Conservation (phyloP, 371 early-diverging fungal genomes). For the Cokeromyces recurvatus region DNA sequence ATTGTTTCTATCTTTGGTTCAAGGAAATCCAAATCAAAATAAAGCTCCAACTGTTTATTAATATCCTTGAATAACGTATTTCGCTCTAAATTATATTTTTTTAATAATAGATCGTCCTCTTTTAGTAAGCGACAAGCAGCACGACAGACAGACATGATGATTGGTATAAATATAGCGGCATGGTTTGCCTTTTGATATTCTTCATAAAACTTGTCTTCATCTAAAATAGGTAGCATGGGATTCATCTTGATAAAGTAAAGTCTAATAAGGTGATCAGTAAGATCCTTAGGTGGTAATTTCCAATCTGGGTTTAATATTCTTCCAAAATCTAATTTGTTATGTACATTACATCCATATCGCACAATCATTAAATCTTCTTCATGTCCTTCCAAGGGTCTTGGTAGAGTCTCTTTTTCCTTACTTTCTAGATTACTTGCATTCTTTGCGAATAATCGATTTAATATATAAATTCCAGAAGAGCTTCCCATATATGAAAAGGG, state of each 20-base stretch:
- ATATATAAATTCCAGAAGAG: constrained; percentile 36
- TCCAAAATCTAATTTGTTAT: constrained; percentile 7
- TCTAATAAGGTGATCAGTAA: constrained; percentile 22
- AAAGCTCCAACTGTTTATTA: constrained; percentile 3
- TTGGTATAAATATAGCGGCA: constrained; percentile 1
- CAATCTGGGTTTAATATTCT: constrained; percentile 16
- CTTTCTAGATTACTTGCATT: neutral
- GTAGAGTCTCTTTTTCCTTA: constrained; percentile 5
- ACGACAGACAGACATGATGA: constrained; percentile 22
- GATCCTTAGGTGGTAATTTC: constrained; percentile 28
- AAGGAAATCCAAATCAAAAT: constrained; percentile 23
- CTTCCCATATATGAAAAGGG: constrained; percentile 30
- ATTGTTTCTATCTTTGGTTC: constrained; percentile 27
- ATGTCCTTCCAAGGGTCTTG: constrained; percentile 14
- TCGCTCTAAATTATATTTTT: constrained; percentile 15
- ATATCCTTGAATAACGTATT: constrained; percentile 10
- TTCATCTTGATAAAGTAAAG: constrained; percentile 31
- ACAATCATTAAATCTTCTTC: constrained; percentile 30
- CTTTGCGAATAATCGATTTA: constrained; percentile 21
- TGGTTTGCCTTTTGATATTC: constrained; percentile 11
- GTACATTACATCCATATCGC: neutral
- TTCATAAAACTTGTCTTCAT: constrained; percentile 31
- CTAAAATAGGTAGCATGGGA: constrained; percentile 27
- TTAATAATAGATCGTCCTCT: constrained; percentile 16
- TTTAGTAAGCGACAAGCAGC: constrained; percentile 16